Evolutionary conservation across 2,329 filamentous ascomycete genomes (phyloP).

Genomic region (Catunica adiposa): DNA sequence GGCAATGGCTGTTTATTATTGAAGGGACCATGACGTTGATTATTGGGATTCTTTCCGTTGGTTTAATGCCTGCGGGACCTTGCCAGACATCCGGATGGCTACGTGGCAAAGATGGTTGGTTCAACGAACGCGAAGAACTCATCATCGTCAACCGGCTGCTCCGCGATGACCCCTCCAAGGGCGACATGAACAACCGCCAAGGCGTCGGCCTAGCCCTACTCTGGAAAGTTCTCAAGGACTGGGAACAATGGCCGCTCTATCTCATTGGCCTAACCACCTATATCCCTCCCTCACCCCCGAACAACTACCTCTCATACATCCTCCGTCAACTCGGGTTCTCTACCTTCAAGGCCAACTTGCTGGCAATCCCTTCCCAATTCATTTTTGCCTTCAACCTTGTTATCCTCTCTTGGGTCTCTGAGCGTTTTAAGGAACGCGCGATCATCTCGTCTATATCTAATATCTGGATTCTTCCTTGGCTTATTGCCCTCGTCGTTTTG

Average conservation of each 20-base stretch:
- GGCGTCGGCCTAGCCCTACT: conserved; percentile 29
- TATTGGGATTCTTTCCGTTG: conserved; percentile 28
- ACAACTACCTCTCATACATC: conserved; percentile 30
- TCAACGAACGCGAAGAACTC: conserved; percentile 41
- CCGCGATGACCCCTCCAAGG: conserved; percentile 44
- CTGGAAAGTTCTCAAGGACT: conserved; percentile 38
- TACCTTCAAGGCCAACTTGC: conserved; percentile 29
- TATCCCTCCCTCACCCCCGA: conserved; percentile 27
- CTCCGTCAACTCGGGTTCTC: conserved; percentile 28
- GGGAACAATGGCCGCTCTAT: conserved; percentile 44
- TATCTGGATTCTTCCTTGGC: conserved; percentile 34
- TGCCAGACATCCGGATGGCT: conserved; percentile 38
- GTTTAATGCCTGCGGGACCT: conserved; percentile 30
- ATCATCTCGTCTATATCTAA: conserved; percentile 30
- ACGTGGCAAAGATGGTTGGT: conserved; percentile 43
- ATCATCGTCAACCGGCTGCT: conserved; percentile 45
- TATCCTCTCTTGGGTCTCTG: conserved; percentile 29
- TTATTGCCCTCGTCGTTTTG: conserved; percentile 28
- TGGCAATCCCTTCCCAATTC: conserved; percentile 29
- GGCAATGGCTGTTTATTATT: conserved; percentile 22
- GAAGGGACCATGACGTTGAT: conserved; percentile 22
- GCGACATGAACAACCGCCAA: conserved; percentile 42
- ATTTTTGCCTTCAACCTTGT: conserved; percentile 31
- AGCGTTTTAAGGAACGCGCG: conserved; percentile 28
- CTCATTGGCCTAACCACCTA: conserved; percentile 33